Conservation (phyloP, 345 rosid genomes). For the Salix dunnii region DNA sequence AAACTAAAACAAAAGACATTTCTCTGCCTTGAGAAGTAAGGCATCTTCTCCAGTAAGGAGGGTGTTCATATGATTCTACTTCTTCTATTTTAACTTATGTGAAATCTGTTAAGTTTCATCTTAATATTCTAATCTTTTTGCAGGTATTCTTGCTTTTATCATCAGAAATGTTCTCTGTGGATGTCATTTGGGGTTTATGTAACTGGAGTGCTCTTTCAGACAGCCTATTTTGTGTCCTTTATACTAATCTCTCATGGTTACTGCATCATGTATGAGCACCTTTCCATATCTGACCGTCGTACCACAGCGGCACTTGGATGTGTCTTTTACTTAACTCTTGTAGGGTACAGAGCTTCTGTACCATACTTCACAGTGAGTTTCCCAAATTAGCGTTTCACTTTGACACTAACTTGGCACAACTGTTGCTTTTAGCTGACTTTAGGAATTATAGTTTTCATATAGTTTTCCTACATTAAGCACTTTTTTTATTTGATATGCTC, state of each 20-base stretch:
- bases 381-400: background rate
- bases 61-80: background rate
- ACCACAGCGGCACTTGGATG: slow-evolving; percentile 81
- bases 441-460: background rate
- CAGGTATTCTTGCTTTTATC: slow-evolving; percentile 90
- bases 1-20: background rate
- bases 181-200: slow-evolving; percentile 93
- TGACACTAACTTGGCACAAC: background rate
- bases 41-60: background rate
- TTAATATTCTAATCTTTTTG: slow-evolving; percentile 1
- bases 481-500: slow-evolving; percentile 4
- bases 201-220: slow-evolving; percentile 88
- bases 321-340: slow-evolving; percentile 77
- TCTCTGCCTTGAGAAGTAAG: background rate
- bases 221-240: slow-evolving; percentile 84
- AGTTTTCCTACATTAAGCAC: background rate
- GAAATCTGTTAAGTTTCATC: background rate
- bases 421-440: slow-evolving; percentile 5
- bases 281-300: slow-evolving; percentile 70
- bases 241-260: slow-evolving; percentile 90
- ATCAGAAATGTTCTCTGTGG: slow-evolving; percentile 82
- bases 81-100: background rate
- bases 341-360: slow-evolving; percentile 90
- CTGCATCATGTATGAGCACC: slow-evolving; percentile 83
- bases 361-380: slow-evolving; percentile 82